Evolutionary conservation across 2,329 filamentous ascomycete species (phyloP).

Genomic region (Diplodia intermedia): DNA sequence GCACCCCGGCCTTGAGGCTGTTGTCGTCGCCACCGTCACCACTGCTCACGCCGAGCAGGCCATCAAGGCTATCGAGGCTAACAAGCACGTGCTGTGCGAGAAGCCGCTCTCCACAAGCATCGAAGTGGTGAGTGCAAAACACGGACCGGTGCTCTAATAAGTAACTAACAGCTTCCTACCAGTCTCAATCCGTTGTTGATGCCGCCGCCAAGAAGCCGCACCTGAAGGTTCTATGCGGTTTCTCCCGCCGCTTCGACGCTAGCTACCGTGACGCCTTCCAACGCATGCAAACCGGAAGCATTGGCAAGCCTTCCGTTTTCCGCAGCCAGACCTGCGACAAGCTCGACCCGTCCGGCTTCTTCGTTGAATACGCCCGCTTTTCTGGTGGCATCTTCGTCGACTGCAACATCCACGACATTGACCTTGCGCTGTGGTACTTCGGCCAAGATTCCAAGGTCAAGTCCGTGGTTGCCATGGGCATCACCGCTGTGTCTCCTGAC

Average conservation of each 20-base stretch:
- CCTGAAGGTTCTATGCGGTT: constrained; percentile 71
- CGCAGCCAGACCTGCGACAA: constrained; percentile 73
- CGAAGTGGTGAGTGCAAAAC: constrained; percentile 59
- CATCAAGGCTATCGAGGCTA: constrained; percentile 61
- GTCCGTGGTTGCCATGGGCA: constrained; percentile 62
- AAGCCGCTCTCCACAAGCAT: constrained; percentile 66
- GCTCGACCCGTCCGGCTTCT: constrained; percentile 69
- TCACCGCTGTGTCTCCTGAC: constrained; percentile 66
- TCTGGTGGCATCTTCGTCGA: constrained; percentile 74
- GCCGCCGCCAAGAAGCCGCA: constrained; percentile 63
- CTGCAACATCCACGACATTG: constrained; percentile 74
- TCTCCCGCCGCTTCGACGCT: constrained; percentile 70
- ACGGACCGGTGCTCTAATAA: not conserved
- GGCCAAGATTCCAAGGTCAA: constrained; percentile 62
- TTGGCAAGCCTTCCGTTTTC: constrained; percentile 67
- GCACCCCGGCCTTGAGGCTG: constrained; percentile 62
- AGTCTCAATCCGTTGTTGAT: constrained; percentile 67
- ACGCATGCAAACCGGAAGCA: constrained; percentile 60
- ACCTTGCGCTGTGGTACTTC: constrained; percentile 70
- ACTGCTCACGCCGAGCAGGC: constrained; percentile 65
- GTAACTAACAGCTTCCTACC: constrained; percentile 29
- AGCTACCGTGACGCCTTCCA: constrained; percentile 67
- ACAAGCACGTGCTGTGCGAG: constrained; percentile 65
- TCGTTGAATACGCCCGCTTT: constrained; percentile 70
- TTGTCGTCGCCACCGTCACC: constrained; percentile 62